phyloP scores from a whole-genome alignment of 768 basidiomycete species.

The Chalciporus piperatus region DNA sequence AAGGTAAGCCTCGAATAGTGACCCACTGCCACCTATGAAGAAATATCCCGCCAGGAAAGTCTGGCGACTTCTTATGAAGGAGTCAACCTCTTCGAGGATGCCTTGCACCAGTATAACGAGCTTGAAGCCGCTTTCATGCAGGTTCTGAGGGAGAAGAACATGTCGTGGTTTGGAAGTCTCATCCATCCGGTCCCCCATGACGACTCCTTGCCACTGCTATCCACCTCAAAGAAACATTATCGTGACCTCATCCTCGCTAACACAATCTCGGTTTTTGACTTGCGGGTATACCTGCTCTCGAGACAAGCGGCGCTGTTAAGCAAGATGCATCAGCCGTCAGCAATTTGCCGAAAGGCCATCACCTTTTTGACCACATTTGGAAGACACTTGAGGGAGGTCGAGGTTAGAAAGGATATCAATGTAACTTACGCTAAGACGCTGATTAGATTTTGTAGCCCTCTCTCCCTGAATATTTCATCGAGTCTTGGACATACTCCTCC shows the following conservation, averaged over 20 bases:
- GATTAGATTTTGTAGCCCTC: slow-evolving; percentile 36
- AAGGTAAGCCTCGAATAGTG: slow-evolving; percentile 58
- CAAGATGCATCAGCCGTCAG: slow-evolving; percentile 61
- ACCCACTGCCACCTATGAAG: not conserved
- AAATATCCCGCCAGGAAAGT: slow-evolving; percentile 66
- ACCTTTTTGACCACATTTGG: slow-evolving; percentile 79
- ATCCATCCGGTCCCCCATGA: slow-evolving; percentile 69
- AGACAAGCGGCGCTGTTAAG: slow-evolving; percentile 79
- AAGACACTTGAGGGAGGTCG: slow-evolving; percentile 66
- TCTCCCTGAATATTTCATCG: slow-evolving; percentile 72
- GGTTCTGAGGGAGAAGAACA: slow-evolving; percentile 71
- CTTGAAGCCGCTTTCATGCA: slow-evolving; percentile 82
- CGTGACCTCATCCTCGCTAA: slow-evolving; percentile 87
- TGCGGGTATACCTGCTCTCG: slow-evolving; percentile 86
- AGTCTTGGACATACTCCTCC: slow-evolving; percentile 93
- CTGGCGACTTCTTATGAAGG: slow-evolving; percentile 90
- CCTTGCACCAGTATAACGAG: slow-evolving; percentile 85
- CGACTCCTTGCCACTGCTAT: slow-evolving; percentile 80
- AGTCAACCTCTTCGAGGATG: slow-evolving; percentile 86
- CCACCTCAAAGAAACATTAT: slow-evolving; percentile 77
- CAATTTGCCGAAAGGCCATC: slow-evolving; percentile 68
- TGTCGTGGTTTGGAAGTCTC: slow-evolving; percentile 90
- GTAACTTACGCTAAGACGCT: slow-evolving; percentile 13
- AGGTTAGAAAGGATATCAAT: slow-evolving; percentile 45
- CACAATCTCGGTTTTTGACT: slow-evolving; percentile 90